A percentile compares a stretch with the other conserved stretches of the same genome.
Evolutionary conservation across 106 monocot genomes (phyloP).

Genomic region (Acanthochlamys bracteata): DNA sequence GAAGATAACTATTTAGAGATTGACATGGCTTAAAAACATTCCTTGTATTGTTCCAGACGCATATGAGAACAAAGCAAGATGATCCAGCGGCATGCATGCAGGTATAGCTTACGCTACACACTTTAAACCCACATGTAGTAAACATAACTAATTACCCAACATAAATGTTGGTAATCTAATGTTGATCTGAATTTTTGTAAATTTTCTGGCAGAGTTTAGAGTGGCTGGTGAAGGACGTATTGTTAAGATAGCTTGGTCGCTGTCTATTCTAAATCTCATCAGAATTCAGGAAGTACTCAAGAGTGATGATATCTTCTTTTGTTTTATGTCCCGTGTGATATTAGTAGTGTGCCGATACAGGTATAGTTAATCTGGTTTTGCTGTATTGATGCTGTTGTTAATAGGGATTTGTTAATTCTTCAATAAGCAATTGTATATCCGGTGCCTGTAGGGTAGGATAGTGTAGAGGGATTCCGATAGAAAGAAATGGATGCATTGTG

Average conservation of each 20-base stretch:
- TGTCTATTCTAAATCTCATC: neutral
- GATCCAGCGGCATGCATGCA: constrained; percentile 84
- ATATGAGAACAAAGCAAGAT: constrained; percentile 69
- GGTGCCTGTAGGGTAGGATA: no score
- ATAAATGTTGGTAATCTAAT: neutral
- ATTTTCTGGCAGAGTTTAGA: constrained; percentile 47
- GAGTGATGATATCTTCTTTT: neutral
- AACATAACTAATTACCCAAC: neutral
- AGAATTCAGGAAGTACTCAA: neutral
- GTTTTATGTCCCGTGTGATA: no score
- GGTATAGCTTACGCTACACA: constrained; percentile 19
- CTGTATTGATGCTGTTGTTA: no score
- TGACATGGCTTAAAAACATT: neutral
- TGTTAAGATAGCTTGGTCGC: neutral
- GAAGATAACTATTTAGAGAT: neutral
- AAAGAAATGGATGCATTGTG: no score
- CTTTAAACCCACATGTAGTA: neutral
- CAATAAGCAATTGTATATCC: no score
- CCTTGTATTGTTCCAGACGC: constrained; percentile 36
- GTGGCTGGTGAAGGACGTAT: constrained; percentile 64
- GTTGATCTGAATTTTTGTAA: no score
- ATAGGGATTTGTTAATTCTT: no score
- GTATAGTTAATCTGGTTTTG: no score
- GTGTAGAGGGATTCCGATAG: no score
- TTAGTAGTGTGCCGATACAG: no score